Conservation (phyloP, 129 eudicot genomes). For the Pittosporum tobira region DNA sequence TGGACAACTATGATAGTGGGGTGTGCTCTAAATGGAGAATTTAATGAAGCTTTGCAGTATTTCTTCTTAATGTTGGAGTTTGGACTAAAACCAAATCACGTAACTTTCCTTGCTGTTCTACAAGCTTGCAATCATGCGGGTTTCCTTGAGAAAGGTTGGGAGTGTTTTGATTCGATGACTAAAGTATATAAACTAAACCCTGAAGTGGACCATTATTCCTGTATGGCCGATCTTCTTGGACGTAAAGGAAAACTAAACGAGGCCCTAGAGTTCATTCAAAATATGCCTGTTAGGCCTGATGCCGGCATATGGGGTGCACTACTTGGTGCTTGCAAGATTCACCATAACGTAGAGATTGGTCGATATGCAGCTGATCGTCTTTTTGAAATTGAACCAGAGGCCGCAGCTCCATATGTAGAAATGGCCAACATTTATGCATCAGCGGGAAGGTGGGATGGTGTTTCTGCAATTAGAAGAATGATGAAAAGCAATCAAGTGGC, state of each 20-base stretch:
- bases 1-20: slow-evolving; percentile 76
- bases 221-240: slow-evolving; percentile 79
- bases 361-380: slow-evolving; percentile 54
- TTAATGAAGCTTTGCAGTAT: slow-evolving; percentile 36
- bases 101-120: slow-evolving; percentile 66
- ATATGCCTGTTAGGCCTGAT: slow-evolving; percentile 63
- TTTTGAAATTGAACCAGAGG: slow-evolving; percentile 47
- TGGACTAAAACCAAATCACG: slow-evolving; percentile 53
- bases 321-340: slow-evolving; percentile 73
- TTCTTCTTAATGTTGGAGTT: slow-evolving; percentile 42
- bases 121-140: slow-evolving; percentile 94
- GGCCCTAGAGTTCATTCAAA: slow-evolving; percentile 50
- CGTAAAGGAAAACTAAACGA: slow-evolving; percentile 65
- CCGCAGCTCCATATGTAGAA: slow-evolving; percentile 73
- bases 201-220: slow-evolving; percentile 59
- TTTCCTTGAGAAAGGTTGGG: slow-evolving; percentile 51
- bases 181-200: slow-evolving; percentile 34
- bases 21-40: slow-evolving; percentile 57
- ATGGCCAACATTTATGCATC: slow-evolving; percentile 77
- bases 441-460: slow-evolving; percentile 59
- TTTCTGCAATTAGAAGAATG: slow-evolving; percentile 38
- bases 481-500: slow-evolving; percentile 57
- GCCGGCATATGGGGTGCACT: slow-evolving; percentile 71
- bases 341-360: slow-evolving; percentile 47
- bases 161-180: slow-evolving; percentile 32